These are phyloP conservation scores for Apiospora saccharicola DNA, from an alignment of 2,329 filamentous ascomycete species.

Conservation along the genomic window DNA sequence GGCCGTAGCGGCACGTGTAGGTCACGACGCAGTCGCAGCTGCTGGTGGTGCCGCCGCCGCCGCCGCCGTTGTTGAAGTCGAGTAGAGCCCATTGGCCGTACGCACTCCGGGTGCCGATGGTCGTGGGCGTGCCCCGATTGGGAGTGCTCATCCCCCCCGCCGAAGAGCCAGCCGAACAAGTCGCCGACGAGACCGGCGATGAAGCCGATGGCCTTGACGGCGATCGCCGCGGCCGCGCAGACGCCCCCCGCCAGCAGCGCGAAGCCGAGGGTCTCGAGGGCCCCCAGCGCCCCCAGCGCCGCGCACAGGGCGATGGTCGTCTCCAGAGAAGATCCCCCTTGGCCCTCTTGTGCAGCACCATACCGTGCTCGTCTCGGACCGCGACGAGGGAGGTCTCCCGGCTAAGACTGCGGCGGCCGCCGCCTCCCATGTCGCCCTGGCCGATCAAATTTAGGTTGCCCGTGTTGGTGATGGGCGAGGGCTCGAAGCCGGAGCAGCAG, in stretches of 20 bases:
- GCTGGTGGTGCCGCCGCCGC: background rate
- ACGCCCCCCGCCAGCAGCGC: background rate
- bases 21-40: constrained; percentile 31
- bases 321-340: too few species aligned
- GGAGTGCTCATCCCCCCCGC: constrained; percentile 10
- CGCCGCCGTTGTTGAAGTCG: constrained; percentile 20
- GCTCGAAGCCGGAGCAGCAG: constrained; percentile 25
- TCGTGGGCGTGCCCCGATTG: constrained; percentile 22
- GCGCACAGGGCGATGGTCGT: too few species aligned
- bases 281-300: background rate
- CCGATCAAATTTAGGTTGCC: constrained; percentile 28
- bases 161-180: constrained; percentile 15
- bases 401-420: too few species aligned
- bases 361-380: background rate
- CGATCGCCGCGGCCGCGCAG: constrained; percentile 24
- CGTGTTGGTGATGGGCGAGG: constrained; percentile 29
- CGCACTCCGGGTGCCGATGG: constrained; percentile 6
- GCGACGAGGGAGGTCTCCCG: constrained; percentile 1
- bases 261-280: background rate
- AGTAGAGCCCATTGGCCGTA: constrained; percentile 25
- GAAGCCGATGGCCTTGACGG: constrained; percentile 22
- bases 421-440: constrained; percentile 23
- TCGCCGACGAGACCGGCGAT: background rate
- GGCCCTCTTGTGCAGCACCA: background rate
- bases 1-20: constrained; percentile 31